A percentile compares a stretch with the other conserved stretches of the same genome.
These are phyloP conservation scores for Mycosarcoma maydis DNA, from an alignment of 1,284 basidiomycete species.

Conservation along the genomic window DNA sequence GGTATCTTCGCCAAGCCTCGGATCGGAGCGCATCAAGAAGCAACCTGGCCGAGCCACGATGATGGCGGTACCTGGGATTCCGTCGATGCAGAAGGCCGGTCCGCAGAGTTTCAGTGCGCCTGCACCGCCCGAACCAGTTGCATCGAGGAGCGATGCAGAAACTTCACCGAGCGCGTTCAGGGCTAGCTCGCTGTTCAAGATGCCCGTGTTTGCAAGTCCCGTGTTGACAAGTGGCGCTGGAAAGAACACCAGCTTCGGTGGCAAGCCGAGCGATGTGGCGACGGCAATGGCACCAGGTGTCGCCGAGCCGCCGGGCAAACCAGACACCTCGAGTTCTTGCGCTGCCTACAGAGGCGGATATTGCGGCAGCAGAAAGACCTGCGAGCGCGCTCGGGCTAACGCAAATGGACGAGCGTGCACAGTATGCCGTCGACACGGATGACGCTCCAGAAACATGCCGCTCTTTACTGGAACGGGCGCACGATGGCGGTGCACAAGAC, in stretches of 20 bases:
- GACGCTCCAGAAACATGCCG: no score
- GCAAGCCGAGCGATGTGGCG: not conserved
- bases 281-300: not conserved
- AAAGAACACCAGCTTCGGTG: not conserved
- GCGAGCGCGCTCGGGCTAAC: slow-evolving; percentile 17
- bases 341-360: no score
- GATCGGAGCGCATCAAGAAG: slow-evolving; percentile 46
- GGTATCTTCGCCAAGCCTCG: slow-evolving; percentile 13
- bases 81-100: slow-evolving; percentile 48
- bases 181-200: slow-evolving; percentile 40
- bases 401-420: slow-evolving; percentile 8
- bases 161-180: slow-evolving; percentile 31
- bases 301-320: not conserved
- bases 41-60: slow-evolving; percentile 56
- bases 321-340: no score
- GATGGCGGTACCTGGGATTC: slow-evolving; percentile 62
- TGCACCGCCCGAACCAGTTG: slow-evolving; percentile 10
- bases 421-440: no score
- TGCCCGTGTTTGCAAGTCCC: slow-evolving; percentile 39
- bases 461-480: no score
- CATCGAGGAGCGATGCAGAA: slow-evolving; percentile 9
- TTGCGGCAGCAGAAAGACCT: not conserved
- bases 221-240: slow-evolving; percentile 1
- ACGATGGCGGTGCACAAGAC: not conserved
- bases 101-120: slow-evolving; percentile 58